Base-by-base conservation (phyloP, 805 yeast species). In the Spathaspora passalidarum region DNA sequence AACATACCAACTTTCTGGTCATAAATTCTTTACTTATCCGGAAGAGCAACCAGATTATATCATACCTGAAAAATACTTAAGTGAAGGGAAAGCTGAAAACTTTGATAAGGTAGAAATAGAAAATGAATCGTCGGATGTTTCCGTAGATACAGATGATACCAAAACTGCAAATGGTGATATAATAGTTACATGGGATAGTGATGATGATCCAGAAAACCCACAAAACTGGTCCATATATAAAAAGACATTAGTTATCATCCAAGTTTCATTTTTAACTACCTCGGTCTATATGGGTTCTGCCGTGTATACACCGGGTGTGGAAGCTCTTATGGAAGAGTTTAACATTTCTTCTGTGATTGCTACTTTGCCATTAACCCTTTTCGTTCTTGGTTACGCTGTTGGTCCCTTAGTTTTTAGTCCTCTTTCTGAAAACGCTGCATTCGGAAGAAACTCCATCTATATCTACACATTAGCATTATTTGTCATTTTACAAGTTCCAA, bases 321-420 rank as follows among this genome's bases (percentile, higher is more conserved):
- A 57, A 17, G 61, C 66, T 13, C 56, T 82, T 22, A 69, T 65
- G 60, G 60, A 61, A 20, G 75, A 79, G 38, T 78, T 79, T 53
- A 50, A 62, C 13, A 70, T 76, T 3, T 63, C 75, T 11, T 60
- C 61, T 25, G 73, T 69, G 3, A 68, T 69, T 3, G 80, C 80
- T 0, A 63, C 75, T 1, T 62, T 82, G 29, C 81, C 82, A 2
- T 65, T 82, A 54, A 63, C 83, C 0, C 49, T 80, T 32, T 82
- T 76, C 50, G 81, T 81, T 7, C 53, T 80, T 23, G 87, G 86
- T 7, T 81, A 81, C 54, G 86, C 82, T 42, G 41, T 80, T 14
- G 85, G 85, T 1, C 85, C 85, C 2, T 65, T 81, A 66, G 50
- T 80, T 1, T 76, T 80, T 44, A 75, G 84, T 0, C 86, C 87